phyloP scores from a whole-genome alignment of 2,329 filamentous ascomycete species.

The Paramyrothecium sp. region DNA sequence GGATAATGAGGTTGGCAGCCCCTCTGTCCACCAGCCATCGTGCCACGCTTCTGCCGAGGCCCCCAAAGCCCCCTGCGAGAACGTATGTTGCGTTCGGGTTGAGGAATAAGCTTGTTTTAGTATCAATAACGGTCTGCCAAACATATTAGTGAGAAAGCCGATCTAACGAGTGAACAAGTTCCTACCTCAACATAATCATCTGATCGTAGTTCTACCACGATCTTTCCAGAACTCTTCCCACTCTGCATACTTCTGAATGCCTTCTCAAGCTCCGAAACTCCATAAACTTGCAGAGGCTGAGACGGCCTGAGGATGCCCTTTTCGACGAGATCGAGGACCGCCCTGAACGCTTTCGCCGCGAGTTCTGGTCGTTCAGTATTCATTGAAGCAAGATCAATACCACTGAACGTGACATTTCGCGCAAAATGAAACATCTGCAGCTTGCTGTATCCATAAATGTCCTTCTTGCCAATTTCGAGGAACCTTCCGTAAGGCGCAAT shows the following conservation, averaged over 20 bases:
- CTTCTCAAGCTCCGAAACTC: background rate
- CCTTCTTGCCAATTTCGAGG: slow-evolving; percentile 11
- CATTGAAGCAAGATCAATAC: background rate
- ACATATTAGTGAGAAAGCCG: background rate
- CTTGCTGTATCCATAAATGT: background rate
- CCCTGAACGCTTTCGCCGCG: background rate
- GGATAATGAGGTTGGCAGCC: slow-evolving; percentile 20
- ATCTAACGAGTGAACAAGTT: too few species aligned
- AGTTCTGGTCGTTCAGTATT: background rate
- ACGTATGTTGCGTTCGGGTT: slow-evolving; percentile 18
- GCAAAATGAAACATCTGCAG: background rate
- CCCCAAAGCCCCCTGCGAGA: slow-evolving; percentile 17
- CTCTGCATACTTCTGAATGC: background rate
- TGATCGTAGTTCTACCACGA: background rate
- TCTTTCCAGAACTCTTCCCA: background rate
- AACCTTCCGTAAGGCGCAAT: slow-evolving; percentile 29
- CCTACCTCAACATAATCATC: background rate
- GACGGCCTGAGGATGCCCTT: background rate
- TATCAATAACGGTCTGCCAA: background rate
- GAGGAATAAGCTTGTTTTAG: background rate
- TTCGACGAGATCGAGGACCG: background rate
- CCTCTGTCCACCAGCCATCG: slow-evolving; percentile 22
- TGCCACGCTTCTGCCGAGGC: slow-evolving; percentile 11
- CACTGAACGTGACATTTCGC: background rate
- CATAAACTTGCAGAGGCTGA: background rate